Base-by-base conservation (phyloP, 371 early-diverging fungal genomes). In the Coemansia sp. region DNA sequence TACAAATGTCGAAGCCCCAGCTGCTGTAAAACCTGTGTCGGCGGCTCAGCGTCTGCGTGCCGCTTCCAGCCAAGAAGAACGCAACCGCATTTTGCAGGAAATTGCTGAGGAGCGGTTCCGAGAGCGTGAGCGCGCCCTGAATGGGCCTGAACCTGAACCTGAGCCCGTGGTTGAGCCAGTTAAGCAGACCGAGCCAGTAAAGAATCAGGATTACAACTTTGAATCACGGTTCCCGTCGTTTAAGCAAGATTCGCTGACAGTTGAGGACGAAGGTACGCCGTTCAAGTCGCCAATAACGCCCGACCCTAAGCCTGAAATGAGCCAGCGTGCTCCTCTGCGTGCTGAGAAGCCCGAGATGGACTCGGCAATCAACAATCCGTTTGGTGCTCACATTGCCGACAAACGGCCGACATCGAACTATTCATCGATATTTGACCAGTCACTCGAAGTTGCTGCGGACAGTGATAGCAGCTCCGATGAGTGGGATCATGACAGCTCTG, bases 61-160 rank as follows among this genome's bases (percentile, higher is more conserved):
- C 12, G 70, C 78, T 2, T 44, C 56, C 0, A 65, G 24, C 15
- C 67, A 61, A 39, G 73, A 79, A 32, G 80, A 79, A 24, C 67
- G 80, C 1, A 68, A 71, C 26, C 65, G 62, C 40, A 58, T 69
- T 39, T 52, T 79, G 49, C 64, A 74, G 54, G 79, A 79, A 3
- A 69, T 79, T 8, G 80, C 80, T n/a, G 80, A 79, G 36, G 73
- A 79, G 55, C 64, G 80, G 9, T 79, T 79, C 57, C 76, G 77
- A 46, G 80, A 79, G 29, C 71, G 80, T 39, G 79, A 79, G 49
- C 70, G 67, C 2, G 79, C 79, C 1, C 53, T 79, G 21, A 74
- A 80, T 6, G 39, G 79, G 0, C 56, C 67, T 1, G 68, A 67
- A 11, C 67, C 61, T 1, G 54, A 64, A 11, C 63, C 57, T 1